Base-by-base conservation (phyloP, 108 stramenopile species). In the Conticribra weissflogii region DNA sequence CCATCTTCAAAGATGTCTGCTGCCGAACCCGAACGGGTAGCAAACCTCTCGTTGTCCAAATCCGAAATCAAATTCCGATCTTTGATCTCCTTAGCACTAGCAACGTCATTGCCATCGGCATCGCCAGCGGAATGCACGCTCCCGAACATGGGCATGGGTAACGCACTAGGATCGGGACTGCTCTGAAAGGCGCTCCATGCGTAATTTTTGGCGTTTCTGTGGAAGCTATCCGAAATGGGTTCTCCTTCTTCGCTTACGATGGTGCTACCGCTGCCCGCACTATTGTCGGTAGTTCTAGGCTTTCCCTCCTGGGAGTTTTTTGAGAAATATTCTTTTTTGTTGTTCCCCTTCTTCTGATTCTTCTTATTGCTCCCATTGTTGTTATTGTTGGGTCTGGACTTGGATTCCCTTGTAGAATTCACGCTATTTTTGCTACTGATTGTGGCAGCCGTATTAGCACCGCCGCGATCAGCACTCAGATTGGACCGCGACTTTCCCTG, bases 171-270 rank as follows among this genome's bases (percentile, higher is more conserved):
- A 82, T 93, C 91, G 0, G 91, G 91, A 59, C 87, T 84, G 31
- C 87, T 87, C 56, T 93, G 91, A 71, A 90, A 93, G 0, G 91
- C 91, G 52, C 85, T 86, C 91, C 91, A 93, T 4, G 91, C 91
- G 72, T 81, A 93, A 61, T 86, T 88, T 14, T 70, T 63, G 7
- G 53, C 28, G 4, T 68, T 72, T 21, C 47, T 59, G 23, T 72
- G 56, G 62, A 19, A 3, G 30, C 3, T 62, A 18, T 31, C 18
- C 34, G 36, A 14, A 55, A 52, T 0, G 41, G 36, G 18, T 48
- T 45, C 24, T 12, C 54, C 32, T 33, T 21, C 33, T 54, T 46
- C 33, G 47, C 30, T n/a, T n/a, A n/a, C n/a, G n/a, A n/a, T n/a
- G n/a, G n/a, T 29, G 46, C 50, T 63, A 29, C 33, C 31, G 21